A percentile compares a stretch with the other conserved stretches of the same genome.
These are phyloP conservation scores for Hansfordia pulvinata DNA, from an alignment of 2,329 filamentous ascomycete genomes.

Conservation along the genomic window DNA sequence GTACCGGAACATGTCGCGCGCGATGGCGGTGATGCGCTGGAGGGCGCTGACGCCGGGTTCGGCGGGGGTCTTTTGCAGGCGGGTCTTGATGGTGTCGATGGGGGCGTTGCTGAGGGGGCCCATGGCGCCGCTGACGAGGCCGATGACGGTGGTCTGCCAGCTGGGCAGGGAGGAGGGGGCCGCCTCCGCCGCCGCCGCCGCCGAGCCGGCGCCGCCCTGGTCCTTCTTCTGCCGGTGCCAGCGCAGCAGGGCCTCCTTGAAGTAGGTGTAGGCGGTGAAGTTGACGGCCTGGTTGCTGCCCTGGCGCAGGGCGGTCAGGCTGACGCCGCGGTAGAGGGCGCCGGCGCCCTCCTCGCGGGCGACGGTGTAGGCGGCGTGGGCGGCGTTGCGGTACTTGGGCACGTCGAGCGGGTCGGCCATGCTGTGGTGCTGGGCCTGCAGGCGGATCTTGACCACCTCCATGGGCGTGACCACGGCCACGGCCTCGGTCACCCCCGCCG, in stretches of 20 bases:
- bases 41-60: slow-evolving; percentile 70
- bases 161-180: slow-evolving; percentile 49
- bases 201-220: slow-evolving; percentile 28
- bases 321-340: slow-evolving; percentile 85
- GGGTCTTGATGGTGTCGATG: slow-evolving; percentile 98
- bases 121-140: slow-evolving; percentile 84
- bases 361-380: slow-evolving; percentile 72
- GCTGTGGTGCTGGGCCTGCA: slow-evolving; percentile 95
- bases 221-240: slow-evolving; percentile 57
- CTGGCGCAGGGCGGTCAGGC: slow-evolving; percentile 83
- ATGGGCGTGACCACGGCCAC: slow-evolving; percentile 94
- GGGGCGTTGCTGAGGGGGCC: slow-evolving; percentile 93
- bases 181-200: slow-evolving; percentile 7
- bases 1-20: slow-evolving; percentile 70
- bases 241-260: slow-evolving; percentile 65
- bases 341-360: slow-evolving; percentile 80
- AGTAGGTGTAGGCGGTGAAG: slow-evolving; percentile 93
- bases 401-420: slow-evolving; percentile 94
- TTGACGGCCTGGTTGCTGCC: slow-evolving; percentile 97
- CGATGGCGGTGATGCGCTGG: slow-evolving; percentile 64
- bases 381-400: slow-evolving; percentile 94
- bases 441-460: slow-evolving; percentile 97
- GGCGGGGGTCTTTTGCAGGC: slow-evolving; percentile 80
- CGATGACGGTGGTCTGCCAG: slow-evolving; percentile 85
- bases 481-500: slow-evolving; percentile 90